A percentile compares a stretch with the other conserved stretches of the same genome.
phyloP scores from a whole-genome alignment of 257 asterid genomes.

The Plantago major region DNA sequence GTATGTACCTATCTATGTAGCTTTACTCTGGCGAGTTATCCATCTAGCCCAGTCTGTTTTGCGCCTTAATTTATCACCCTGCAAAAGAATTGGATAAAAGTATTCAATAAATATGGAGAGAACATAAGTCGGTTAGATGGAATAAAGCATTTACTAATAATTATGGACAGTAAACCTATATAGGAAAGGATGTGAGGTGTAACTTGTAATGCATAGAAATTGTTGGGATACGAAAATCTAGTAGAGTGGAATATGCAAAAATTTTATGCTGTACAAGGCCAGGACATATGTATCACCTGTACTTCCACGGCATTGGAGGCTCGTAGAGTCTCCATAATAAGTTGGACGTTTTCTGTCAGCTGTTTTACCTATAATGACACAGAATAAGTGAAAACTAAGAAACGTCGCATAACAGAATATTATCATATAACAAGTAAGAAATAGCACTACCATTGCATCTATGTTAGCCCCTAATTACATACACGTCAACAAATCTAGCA shows the following conservation, averaged over 20 bases:
- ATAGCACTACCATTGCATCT: no score
- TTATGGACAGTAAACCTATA: no score
- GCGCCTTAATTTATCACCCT: constrained; percentile 69
- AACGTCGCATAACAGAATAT: neutral
- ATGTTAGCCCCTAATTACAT: no score
- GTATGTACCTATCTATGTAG: no score
- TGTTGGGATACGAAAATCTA: neutral
- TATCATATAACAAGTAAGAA: no score
- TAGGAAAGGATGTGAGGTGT: no score
- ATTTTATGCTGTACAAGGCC: neutral
- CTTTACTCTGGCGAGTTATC: constrained; percentile 11
- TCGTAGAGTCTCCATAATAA: constrained; percentile 47
- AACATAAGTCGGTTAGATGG: no score
- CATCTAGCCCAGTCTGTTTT: constrained; percentile 58
- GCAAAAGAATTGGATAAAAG: constrained; percentile 6
- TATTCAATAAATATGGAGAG: neutral
- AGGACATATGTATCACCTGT: constrained; percentile 39
- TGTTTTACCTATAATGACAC: constrained; percentile 37
- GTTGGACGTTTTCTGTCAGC: constrained; percentile 62
- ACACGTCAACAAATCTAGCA: no score
- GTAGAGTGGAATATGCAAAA: neutral
- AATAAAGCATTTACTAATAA: no score
- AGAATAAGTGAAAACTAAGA: neutral
- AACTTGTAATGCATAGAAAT: constrained; percentile 1
- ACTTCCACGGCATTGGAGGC: constrained; percentile 64